phyloP scores from a whole-genome alignment of 441 rosid genomes.

The Jatropha multifida region DNA sequence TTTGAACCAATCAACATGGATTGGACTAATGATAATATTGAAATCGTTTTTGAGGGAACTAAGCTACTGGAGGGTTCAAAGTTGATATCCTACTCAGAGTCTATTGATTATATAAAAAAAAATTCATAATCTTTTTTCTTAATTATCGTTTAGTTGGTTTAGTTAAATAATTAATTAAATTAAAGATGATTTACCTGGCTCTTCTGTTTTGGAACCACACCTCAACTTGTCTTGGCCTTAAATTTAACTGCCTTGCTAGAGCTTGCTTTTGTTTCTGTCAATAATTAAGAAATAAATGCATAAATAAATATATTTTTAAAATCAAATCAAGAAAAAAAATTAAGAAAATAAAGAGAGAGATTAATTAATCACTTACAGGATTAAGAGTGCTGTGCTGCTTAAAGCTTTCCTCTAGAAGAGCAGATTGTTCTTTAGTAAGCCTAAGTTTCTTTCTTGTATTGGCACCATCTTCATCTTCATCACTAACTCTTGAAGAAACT shows the following conservation, averaged over 20 bases:
- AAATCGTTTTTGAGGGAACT: no score
- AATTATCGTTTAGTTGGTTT: constrained; percentile 23
- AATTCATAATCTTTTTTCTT: no score
- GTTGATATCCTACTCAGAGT: no score
- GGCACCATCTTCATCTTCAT: constrained; percentile 84
- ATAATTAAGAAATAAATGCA: constrained; percentile 4
- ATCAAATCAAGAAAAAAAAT: not conserved
- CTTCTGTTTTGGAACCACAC: constrained; percentile 99
- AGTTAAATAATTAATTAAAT: constrained; percentile 21
- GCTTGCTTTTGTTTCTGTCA: constrained; percentile 83
- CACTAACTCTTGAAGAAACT: constrained; percentile 62
- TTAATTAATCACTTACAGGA: constrained; percentile 50
- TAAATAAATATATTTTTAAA: constrained; percentile 12
- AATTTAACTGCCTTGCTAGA: constrained; percentile 79
- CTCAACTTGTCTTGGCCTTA: constrained; percentile 87
- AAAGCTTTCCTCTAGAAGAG: constrained; percentile 85
- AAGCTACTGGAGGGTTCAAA: no score
- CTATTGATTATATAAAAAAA: no score
- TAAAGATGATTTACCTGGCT: constrained; percentile 58
- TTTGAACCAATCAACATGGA: not conserved
- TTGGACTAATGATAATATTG: no score
- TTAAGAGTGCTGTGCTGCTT: constrained; percentile 90
- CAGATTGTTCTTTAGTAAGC: constrained; percentile 85
- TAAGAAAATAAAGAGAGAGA: not conserved
- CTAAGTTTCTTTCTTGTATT: constrained; percentile 80